Conservation (phyloP, 805 yeast genomes). For the Candida andamanensis region DNA sequence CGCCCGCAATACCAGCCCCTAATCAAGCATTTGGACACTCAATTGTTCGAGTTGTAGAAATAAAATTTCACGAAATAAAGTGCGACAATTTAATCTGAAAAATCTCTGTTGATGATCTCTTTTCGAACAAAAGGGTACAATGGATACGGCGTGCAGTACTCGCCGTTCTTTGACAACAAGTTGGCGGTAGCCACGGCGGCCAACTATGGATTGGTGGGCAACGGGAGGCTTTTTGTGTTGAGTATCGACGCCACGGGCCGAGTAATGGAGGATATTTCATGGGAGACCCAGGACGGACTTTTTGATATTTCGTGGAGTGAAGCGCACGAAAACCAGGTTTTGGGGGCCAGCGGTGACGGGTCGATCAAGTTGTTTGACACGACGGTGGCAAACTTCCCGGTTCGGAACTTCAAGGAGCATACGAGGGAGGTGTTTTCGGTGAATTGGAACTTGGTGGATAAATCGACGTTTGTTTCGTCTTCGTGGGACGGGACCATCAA, state of each 20-base stretch:
- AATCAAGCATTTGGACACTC: constrained; percentile 40
- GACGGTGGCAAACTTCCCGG: constrained; percentile 61
- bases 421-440: constrained; percentile 67
- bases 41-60: constrained; percentile 5
- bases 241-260: constrained; percentile 64
- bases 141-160: constrained; percentile 83
- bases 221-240: constrained; percentile 73
- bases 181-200: constrained; percentile 88
- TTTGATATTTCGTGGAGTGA: constrained; percentile 91
- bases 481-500: constrained; percentile 93
- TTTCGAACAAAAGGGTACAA: constrained; percentile 75
- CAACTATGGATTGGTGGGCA: constrained; percentile 91
- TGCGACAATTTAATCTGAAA: too few species aligned
- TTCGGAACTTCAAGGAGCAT: constrained; percentile 75
- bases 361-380: constrained; percentile 76
- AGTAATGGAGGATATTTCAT: constrained; percentile 49
- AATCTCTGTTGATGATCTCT: constrained; percentile 73
- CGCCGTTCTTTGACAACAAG: constrained; percentile 87
- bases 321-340: constrained; percentile 77
- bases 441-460: constrained; percentile 69
- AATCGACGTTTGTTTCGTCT: constrained; percentile 63
- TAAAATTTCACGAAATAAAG: background rate
- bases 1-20: constrained; percentile 16
- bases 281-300: constrained; percentile 91
- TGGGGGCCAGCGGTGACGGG: constrained; percentile 88